Evolutionary conservation across 2,329 filamentous ascomycete species (phyloP).

Genomic region (Pyrenophora graminea): DNA sequence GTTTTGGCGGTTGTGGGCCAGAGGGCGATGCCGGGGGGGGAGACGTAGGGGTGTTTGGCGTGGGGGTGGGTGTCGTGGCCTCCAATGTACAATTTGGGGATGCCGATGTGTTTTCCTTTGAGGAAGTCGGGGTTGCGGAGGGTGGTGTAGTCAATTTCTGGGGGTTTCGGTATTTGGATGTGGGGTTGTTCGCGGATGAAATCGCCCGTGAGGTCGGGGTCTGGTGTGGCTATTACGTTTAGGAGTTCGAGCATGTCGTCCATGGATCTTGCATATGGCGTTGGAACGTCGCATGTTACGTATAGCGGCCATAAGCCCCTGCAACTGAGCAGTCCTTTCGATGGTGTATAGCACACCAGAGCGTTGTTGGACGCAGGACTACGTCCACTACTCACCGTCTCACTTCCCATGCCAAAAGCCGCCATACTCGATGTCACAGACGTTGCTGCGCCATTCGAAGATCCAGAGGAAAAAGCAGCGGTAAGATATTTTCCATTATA

Average conservation of each 20-base stretch:
- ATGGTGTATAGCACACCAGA: slow-evolving; percentile 61
- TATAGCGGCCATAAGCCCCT: slow-evolving; percentile 62
- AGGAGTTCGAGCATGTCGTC: slow-evolving; percentile 57
- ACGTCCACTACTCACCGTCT: slow-evolving; percentile 62
- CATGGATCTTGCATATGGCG: slow-evolving; percentile 58
- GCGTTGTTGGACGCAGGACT: slow-evolving; percentile 62
- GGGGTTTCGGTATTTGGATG: slow-evolving; percentile 48
- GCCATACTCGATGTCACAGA: slow-evolving; percentile 57
- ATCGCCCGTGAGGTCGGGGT: slow-evolving; percentile 51
- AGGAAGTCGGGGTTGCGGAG: slow-evolving; percentile 44
- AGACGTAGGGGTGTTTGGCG: slow-evolving; percentile 44
- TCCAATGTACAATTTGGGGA: slow-evolving; percentile 59
- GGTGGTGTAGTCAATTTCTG: slow-evolving; percentile 43
- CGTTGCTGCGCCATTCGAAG: slow-evolving; percentile 61
- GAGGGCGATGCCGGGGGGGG: slow-evolving; percentile 45
- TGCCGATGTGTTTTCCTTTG: slow-evolving; percentile 53
- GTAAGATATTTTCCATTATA: slow-evolving; percentile 60
- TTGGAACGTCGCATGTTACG: slow-evolving; percentile 60
- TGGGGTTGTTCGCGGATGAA: slow-evolving; percentile 60
- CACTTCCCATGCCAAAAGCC: slow-evolving; percentile 59
- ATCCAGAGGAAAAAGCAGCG: slow-evolving; percentile 61
- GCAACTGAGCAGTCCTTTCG: slow-evolving; percentile 56
- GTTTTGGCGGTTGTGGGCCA: slow-evolving; percentile 42
- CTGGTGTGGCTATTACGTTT: slow-evolving; percentile 53
- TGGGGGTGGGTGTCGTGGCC: slow-evolving; percentile 37